A percentile compares a stretch with the other conserved stretches of the same genome.
phyloP scores from a whole-genome alignment of 129 eudicot genomes.

The Scalesia atractyloides region DNA sequence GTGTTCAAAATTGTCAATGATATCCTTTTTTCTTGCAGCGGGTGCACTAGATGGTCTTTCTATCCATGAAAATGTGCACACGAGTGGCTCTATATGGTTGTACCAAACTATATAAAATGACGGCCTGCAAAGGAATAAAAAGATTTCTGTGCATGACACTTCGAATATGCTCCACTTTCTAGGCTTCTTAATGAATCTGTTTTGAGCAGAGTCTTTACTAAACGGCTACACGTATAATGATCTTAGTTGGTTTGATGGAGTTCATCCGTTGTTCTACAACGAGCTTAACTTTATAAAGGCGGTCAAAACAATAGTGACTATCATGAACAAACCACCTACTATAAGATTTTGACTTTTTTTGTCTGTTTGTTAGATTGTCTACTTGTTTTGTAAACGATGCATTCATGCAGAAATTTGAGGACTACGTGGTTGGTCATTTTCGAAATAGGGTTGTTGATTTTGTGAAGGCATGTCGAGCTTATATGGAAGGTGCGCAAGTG shows the following conservation, averaged over 20 bases:
- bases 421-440: no score
- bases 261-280: not conserved
- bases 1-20: no score
- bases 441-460: no score
- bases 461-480: no score
- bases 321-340: not conserved
- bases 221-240: no score
- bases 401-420: no score
- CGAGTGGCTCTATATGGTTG: not conserved
- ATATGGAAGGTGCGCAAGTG: no score
- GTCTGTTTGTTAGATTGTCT: no score
- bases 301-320: not conserved
- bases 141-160: not conserved
- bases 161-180: not conserved
- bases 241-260: not conserved
- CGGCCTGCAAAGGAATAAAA: not conserved
- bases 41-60: not conserved
- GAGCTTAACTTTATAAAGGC: not conserved
- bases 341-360: no score
- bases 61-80: not conserved
- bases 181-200: not conserved
- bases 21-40: not conserved
- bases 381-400: no score
- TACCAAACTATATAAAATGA: not conserved
- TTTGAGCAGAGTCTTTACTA: not conserved